Evolutionary conservation across 192 early-diverging fungal genomes (phyloP), one percentile per base, ranked within the genome.

Genomic region (Gamsiella multidivaricata): DNA sequence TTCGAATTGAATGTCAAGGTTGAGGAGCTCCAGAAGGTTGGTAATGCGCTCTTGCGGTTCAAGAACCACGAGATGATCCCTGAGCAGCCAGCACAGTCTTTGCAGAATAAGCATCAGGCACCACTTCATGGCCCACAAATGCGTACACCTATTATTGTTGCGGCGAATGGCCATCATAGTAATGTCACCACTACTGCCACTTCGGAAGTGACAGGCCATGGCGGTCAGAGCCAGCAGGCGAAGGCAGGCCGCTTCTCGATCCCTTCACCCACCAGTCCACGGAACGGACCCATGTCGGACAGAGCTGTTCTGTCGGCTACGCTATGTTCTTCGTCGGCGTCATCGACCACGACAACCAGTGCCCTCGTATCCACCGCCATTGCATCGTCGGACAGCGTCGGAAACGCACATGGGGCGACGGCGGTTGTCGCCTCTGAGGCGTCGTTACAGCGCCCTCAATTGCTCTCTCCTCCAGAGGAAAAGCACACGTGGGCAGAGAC

Each of bases 1-100:
- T 94, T 94, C 58, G 86, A 94, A 36, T 70, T 94, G 17, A 85
- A 89, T 32, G 84, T 94, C 43, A 84, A 84, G 46, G 61, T 82
- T 0, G 84, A 87, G 20, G 87, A 92, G 49, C 68, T 94, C 15
- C 86, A 93, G 45, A 58, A 49, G 29, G 61, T 78, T 10, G 74
- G 74, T 7, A 56, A 78, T 22, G 59, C 65, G 9, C 50, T 78
- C 0, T 23, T 78, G 29, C 42, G 28, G 10, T 78, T 69, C 54
- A 66, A 54, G 50, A 33, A 54, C 28, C 37, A 28, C 8, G 54
- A 63, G 33, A 28, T 39, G 43, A 29, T 20, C 3, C 61, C 39
- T 18, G 36, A 15, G 0, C 67, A 36, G 8, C 60, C 1, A 50
- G 28, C 11, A 61, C 18, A 3, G 9, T 31, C 12, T 2, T 20